These are phyloP conservation scores for Suhomyces sp. DNA, from an alignment of 805 yeast species.

Conservation along the genomic window DNA sequence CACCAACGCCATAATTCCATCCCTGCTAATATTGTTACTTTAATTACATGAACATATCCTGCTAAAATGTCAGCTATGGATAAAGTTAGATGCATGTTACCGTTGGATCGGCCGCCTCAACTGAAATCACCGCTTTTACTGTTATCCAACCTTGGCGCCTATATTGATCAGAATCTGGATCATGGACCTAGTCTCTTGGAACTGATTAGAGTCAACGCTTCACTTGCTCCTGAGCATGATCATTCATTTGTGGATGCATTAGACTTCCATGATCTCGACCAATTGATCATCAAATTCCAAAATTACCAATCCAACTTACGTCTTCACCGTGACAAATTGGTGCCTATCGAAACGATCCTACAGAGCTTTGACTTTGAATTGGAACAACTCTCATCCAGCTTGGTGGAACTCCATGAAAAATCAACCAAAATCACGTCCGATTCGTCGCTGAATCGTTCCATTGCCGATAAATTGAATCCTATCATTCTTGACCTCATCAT, in stretches of 20 bases:
- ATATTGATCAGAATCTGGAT: slow-evolving; percentile 1
- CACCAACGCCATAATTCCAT: too few species aligned
- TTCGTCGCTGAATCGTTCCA: slow-evolving; percentile 23
- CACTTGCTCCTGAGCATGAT: background rate
- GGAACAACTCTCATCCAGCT: slow-evolving; percentile 27
- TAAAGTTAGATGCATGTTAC: slow-evolving; percentile 10
- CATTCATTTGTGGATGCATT: background rate
- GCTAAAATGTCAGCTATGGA: slow-evolving; percentile 11
- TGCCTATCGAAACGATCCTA: slow-evolving; percentile 54
- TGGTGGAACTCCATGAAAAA: slow-evolving; percentile 32
- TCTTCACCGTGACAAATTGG: slow-evolving; percentile 33
- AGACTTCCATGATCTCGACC: slow-evolving; percentile 2
- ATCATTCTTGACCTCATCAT: slow-evolving; percentile 71
- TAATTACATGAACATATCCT: background rate
- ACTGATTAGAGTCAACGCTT: background rate
- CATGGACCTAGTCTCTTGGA: background rate
- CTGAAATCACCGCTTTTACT: slow-evolving; percentile 2
- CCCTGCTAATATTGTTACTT: too few species aligned
- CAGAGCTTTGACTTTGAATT: slow-evolving; percentile 55
- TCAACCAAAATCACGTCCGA: slow-evolving; percentile 30
- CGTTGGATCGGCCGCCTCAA: slow-evolving; percentile 4
- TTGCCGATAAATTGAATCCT: slow-evolving; percentile 57
- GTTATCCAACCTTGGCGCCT: slow-evolving; percentile 8
- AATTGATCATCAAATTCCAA: slow-evolving; percentile 7
- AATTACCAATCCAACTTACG: slow-evolving; percentile 16